Percentiles rank a stretch among this genome's conserved stretches.
Evolutionary conservation across 1,284 basidiomycete species (phyloP).

Genomic region (Schizophyllum amplum): DNA sequence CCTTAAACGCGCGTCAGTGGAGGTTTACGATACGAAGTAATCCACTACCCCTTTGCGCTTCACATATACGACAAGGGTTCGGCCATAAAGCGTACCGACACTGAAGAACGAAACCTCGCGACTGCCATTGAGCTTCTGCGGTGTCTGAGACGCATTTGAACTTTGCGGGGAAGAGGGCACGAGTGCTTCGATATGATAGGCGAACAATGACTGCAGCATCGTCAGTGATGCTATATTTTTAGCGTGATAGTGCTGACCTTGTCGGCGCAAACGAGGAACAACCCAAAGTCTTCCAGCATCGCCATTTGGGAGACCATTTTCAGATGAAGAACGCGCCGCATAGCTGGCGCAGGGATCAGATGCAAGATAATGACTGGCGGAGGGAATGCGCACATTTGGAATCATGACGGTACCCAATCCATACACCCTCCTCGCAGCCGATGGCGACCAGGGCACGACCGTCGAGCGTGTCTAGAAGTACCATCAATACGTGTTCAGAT

Average conservation of each 20-base stretch:
- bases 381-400: conserved; percentile 45
- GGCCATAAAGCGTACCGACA: conserved; percentile 77
- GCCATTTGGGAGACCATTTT: conserved; percentile 81
- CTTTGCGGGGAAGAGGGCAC: conserved; percentile 78
- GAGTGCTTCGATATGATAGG: conserved; percentile 92
- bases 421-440: conserved; percentile 82
- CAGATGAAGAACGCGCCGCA: conserved; percentile 77
- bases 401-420: conserved; percentile 79
- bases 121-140: conserved; percentile 82
- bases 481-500: not conserved
- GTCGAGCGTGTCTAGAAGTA: conserved; percentile 52
- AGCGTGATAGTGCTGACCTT: conserved; percentile 34
- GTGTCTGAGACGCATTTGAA: conserved; percentile 58
- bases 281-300: conserved; percentile 79
- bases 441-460: conserved; percentile 71
- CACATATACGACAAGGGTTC: conserved; percentile 91
- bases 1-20: conserved; percentile 2
- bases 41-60: conserved; percentile 83
- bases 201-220: conserved; percentile 8
- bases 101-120: conserved; percentile 93
- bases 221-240: not conserved
- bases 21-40: not conserved
- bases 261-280: conserved; percentile 82
- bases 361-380: not conserved
- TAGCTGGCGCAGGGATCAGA: conserved; percentile 31